Conservation (phyloP, 148 eudicot species). For the Vaccinium darrowii region DNA sequence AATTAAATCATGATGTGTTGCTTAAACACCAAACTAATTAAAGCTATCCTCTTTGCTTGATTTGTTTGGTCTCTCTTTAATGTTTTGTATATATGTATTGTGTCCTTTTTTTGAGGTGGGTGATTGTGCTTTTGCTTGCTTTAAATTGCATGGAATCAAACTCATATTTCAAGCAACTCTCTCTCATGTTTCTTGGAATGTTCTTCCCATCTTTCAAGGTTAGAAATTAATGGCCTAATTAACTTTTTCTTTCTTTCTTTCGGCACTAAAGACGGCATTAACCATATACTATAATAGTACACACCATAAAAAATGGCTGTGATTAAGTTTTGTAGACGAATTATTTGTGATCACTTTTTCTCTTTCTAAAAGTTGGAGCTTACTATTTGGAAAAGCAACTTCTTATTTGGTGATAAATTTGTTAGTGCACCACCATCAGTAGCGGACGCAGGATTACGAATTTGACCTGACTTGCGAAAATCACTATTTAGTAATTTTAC, state of each 20-base stretch:
- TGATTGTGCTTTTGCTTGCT: conserved; percentile 6
- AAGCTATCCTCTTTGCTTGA: conserved; percentile 17
- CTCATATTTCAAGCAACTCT: conserved; percentile 1
- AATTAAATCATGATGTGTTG: not conserved
- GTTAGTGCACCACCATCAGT: no score
- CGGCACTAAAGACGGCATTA: conserved; percentile 31
- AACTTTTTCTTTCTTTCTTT: conserved; percentile 27
- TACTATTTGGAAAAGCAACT: not conserved
- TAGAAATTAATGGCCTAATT: conserved; percentile 16
- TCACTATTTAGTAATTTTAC: no score
- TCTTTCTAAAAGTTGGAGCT: not conserved
- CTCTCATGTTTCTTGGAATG: conserved; percentile 14
- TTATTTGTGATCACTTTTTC: not conserved
- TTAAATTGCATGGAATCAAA: conserved; percentile 10
- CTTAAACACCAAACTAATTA: conserved; percentile 1
- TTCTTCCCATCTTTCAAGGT: conserved; percentile 23
- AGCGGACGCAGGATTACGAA: no score
- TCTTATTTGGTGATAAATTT: no score
- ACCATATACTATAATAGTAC: not conserved
- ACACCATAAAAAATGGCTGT: not conserved
- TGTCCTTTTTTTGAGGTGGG: not conserved
- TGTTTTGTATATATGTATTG: not conserved
- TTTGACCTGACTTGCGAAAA: no score
- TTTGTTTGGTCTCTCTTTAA: conserved; percentile 7
- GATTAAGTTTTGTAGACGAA: not conserved